Evolutionary conservation across 225 moss, liverwort and hornwort genomes (phyloP).

Genomic region (Anthoceros angustus): DNA sequence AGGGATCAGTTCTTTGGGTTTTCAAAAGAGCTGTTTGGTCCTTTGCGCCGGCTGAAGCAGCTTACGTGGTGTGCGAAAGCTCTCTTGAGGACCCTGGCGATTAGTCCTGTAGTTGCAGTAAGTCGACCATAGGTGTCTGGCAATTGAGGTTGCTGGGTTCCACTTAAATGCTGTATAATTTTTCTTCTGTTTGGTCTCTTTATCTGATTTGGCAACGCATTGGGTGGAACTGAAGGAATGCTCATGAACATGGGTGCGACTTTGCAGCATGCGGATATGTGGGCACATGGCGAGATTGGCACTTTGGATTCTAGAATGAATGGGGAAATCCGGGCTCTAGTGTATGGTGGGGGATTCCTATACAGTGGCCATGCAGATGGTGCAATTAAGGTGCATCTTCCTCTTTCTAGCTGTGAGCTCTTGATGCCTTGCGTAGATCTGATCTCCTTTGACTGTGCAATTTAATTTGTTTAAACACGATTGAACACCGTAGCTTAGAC

Average conservation of each 20-base stretch:
- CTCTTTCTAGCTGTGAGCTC: not conserved
- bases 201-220: not conserved
- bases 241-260: not conserved
- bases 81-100: slow-evolving; percentile 14
- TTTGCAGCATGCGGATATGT: slow-evolving; percentile 26
- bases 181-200: not conserved
- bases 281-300: slow-evolving; percentile 33
- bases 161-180: not conserved
- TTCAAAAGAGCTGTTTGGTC: slow-evolving; percentile 21
- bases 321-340: slow-evolving; percentile 27
- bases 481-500: not conserved
- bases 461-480: not conserved
- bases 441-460: not conserved
- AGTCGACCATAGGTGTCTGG: not conserved
- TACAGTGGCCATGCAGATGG: slow-evolving; percentile 42
- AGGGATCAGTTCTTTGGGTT: slow-evolving; percentile 19
- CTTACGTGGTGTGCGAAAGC: slow-evolving; percentile 29
- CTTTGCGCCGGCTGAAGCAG: slow-evolving; percentile 20
- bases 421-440: not conserved
- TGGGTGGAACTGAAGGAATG: not conserved
- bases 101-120: not conserved
- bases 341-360: slow-evolving; percentile 25
- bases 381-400: slow-evolving; percentile 28
- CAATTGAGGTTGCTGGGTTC: not conserved
- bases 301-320: slow-evolving; percentile 22